Evolutionary conservation across 148 eudicot species (phyloP).

Genomic region (Linanthus parryae): DNA sequence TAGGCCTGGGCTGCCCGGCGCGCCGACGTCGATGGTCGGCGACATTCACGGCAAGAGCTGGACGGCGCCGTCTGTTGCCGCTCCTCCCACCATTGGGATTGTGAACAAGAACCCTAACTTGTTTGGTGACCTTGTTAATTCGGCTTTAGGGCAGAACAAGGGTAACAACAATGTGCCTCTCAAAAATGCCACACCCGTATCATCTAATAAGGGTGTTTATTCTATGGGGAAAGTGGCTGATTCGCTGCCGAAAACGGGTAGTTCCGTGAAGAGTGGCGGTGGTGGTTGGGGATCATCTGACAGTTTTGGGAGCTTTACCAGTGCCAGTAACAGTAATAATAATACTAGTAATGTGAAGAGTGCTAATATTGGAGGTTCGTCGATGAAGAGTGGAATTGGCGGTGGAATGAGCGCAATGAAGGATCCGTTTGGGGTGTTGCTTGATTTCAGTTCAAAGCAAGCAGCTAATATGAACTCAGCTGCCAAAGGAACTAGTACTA

Average conservation of each 20-base stretch:
- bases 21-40: conserved; percentile 78
- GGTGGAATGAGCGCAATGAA: conserved; percentile 38
- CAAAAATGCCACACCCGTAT: conserved; percentile 36
- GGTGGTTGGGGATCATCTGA: conserved; percentile 24
- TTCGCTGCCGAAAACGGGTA: conserved; percentile 50
- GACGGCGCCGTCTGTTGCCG: conserved; percentile 27
- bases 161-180: conserved; percentile 52
- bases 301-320: conserved; percentile 18
- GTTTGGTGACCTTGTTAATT: conserved; percentile 72
- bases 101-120: conserved; percentile 75
- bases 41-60: conserved; percentile 85
- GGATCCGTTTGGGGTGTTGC: conserved; percentile 75
- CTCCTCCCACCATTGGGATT: conserved; percentile 37
- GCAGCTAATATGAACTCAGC: conserved; percentile 31
- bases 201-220: conserved; percentile 29
- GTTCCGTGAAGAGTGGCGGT: conserved; percentile 17
- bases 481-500: conserved; percentile 23
- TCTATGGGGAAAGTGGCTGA: conserved; percentile 57
- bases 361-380: conserved; percentile 36
- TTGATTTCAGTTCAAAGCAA: conserved; percentile 56
- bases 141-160: conserved; percentile 57
- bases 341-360: conserved; percentile 24
- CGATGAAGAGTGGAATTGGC: conserved; percentile 35
- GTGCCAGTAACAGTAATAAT: conserved; percentile 13
- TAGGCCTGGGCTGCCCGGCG: conserved; percentile 35